Base-by-base conservation (phyloP, 352 stramenopile genomes). In the Blastocystis sp. region DNA sequence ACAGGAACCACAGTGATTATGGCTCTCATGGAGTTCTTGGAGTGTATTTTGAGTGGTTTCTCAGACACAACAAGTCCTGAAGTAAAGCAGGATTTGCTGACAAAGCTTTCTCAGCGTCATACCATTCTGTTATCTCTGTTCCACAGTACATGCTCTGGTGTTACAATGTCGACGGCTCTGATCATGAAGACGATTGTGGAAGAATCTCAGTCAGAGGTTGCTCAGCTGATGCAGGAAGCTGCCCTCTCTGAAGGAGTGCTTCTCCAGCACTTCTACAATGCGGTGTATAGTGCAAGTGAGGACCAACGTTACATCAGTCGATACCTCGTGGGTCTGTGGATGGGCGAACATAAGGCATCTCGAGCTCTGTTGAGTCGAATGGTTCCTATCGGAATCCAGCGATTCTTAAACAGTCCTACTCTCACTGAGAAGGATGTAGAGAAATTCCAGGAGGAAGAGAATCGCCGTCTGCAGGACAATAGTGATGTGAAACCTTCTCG, bases 301-400 rank as follows among this genome's bases (percentile, higher is more conserved):
- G 93, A 96, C 65, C 93, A 97, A 88, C 90, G 94, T 14, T 96
- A 93, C 65, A 92, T 98, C 7, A 96, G 91, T 85, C 92, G 95
- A 46, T 97, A 97, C 89, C 88, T 98, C n/a, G 94, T 97, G 21
- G 95, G 93, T 19, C 88, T 97, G 12, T 98, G 94, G 94, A 95
- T 97, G 92, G 95, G 92, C 57, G 93, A 96, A 71, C 91, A 96
- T 59, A 88, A 90, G 37, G 87, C 87, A 24, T 95, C 94, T 51
- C 96, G 96, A 75, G 91, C 93, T 78, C 90, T 98, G 3, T 88
- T 98, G 35, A 88, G 90, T 12, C 91, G 94, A 9, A 95, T 97
- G 46, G 90, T 98, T 5, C 95, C 95, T 14, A 63, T 88, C 1
- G 95, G 94, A 0, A 94, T 98, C 86, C 90, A 97, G 24, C 81